phyloP scores from a whole-genome alignment of 495 filamentous ascomycete species.

The Rostrohypoxylon terebratum region DNA sequence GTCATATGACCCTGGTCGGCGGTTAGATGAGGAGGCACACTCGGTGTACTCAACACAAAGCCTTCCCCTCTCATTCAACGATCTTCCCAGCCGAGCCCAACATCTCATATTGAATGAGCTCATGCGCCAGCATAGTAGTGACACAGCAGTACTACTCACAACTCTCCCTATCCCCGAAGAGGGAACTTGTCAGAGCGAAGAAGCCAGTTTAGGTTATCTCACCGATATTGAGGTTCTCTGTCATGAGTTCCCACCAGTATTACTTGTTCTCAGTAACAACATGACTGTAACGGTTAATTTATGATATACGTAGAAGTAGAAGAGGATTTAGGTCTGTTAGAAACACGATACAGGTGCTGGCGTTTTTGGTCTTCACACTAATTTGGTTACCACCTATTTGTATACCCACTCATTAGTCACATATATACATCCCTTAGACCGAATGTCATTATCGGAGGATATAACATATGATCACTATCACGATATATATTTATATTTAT shows the following conservation, averaged over 20 bases:
- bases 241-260: conserved; percentile 72
- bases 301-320: conserved; percentile 47
- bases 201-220: conserved; percentile 76
- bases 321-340: not conserved
- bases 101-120: conserved; percentile 89
- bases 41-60: conserved; percentile 72
- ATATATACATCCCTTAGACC: not conserved
- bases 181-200: conserved; percentile 76
- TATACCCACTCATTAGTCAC: too few relatives aligned
- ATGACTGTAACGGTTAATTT: conserved; percentile 91
- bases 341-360: not conserved
- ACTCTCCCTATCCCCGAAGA: conserved; percentile 82
- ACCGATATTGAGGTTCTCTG: conserved; percentile 81
- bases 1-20: conserved; percentile 44
- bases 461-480: not conserved
- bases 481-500: not conserved
- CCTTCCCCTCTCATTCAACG: conserved; percentile 82
- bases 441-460: not conserved
- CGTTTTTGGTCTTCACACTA: not conserved
- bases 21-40: conserved; percentile 52
- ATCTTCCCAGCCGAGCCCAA: conserved; percentile 83
- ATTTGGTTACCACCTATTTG: not conserved
- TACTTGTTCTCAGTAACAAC: conserved; percentile 88
- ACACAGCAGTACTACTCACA: conserved; percentile 86
- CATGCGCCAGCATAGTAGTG: conserved; percentile 73